Percentiles rank a stretch among this genome's conserved stretches.
Conservation (phyloP, 148 eudicot genomes). For the Diospyros kaki region DNA sequence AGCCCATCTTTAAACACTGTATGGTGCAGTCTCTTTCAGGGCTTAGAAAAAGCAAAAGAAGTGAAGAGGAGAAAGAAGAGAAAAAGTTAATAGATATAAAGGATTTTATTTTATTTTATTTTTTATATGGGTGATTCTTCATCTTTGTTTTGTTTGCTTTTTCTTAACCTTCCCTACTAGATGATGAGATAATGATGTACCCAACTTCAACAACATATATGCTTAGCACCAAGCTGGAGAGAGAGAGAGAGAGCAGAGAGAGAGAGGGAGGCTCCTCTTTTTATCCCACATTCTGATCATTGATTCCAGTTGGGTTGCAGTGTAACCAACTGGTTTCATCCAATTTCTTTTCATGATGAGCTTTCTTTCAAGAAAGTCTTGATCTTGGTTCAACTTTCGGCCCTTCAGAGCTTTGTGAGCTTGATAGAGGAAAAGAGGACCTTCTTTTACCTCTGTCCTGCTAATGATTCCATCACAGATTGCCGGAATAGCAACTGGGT, state of each 20-base stretch:
- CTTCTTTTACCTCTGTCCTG: conserved; percentile 1
- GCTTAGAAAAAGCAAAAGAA: conserved; percentile 13
- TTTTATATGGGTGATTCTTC: conserved; percentile 18
- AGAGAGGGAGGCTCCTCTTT: conserved; percentile 12
- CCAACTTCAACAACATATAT: conserved; percentile 26
- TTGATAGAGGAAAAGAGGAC: conserved; percentile 9
- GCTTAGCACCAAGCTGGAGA: conserved; percentile 25
- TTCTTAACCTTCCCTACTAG: conserved; percentile 26
- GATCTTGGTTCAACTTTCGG: conserved; percentile 24
- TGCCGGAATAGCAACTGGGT: conserved; percentile 32
- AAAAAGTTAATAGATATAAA: background rate
- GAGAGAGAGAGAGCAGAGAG: conserved; percentile 6
- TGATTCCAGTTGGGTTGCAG: conserved; percentile 65
- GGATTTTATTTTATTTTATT: background rate
- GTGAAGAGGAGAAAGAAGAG: background rate
- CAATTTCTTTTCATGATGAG: conserved; percentile 20
- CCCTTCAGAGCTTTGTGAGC: conserved; percentile 16
- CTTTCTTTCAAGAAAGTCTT: conserved; percentile 12
- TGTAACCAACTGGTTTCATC: conserved; percentile 46
- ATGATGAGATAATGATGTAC: conserved; percentile 78
- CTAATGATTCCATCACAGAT: conserved; percentile 32
- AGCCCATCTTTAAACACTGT: conserved; percentile 20
- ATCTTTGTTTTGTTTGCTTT: conserved; percentile 23
- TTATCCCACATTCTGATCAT: conserved; percentile 39
- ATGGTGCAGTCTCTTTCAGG: conserved; percentile 30